Percentiles rank a stretch among this genome's conserved stretches.
These are phyloP conservation scores for Thelonectria olida DNA, from an alignment of 2,329 filamentous ascomycete species.

Conservation along the genomic window DNA sequence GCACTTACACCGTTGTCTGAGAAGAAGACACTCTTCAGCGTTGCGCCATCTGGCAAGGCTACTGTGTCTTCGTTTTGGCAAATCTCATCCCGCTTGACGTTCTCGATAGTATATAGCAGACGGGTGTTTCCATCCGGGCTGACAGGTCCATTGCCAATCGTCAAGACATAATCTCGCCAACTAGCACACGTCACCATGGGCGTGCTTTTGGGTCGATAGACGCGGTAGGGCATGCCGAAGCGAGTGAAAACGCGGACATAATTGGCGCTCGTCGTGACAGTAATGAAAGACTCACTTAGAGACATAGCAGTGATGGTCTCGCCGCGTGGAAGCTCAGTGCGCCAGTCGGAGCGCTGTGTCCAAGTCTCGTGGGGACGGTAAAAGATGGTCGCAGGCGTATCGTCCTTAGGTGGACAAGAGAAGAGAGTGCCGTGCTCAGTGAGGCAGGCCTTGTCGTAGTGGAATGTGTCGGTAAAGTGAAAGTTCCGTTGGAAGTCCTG, in stretches of 20 bases:
- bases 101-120: conserved; percentile 91
- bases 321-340: conserved; percentile 85
- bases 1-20: conserved; percentile 82
- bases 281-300: conserved; percentile 88
- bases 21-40: conserved; percentile 87
- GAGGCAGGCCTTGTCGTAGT: conserved; percentile 95
- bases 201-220: conserved; percentile 90
- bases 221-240: conserved; percentile 87
- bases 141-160: conserved; percentile 90
- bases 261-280: conserved; percentile 84
- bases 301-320: conserved; percentile 90
- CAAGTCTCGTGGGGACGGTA: conserved; percentile 97
- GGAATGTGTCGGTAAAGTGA: conserved; percentile 95
- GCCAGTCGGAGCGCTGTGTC: conserved; percentile 91
- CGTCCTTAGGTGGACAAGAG: conserved; percentile 76
- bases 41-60: conserved; percentile 78
- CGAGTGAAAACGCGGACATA: conserved; percentile 94
- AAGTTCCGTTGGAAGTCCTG: conserved; percentile 92
- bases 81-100: conserved; percentile 92
- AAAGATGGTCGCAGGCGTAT: conserved; percentile 81
- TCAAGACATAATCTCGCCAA: conserved; percentile 96
- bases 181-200: conserved; percentile 93
- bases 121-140: conserved; percentile 80
- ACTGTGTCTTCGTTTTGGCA: conserved; percentile 94
- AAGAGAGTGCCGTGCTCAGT: conserved; percentile 87